phyloP scores from a whole-genome alignment of 805 yeast species.

The Yarrowia sp. region DNA sequence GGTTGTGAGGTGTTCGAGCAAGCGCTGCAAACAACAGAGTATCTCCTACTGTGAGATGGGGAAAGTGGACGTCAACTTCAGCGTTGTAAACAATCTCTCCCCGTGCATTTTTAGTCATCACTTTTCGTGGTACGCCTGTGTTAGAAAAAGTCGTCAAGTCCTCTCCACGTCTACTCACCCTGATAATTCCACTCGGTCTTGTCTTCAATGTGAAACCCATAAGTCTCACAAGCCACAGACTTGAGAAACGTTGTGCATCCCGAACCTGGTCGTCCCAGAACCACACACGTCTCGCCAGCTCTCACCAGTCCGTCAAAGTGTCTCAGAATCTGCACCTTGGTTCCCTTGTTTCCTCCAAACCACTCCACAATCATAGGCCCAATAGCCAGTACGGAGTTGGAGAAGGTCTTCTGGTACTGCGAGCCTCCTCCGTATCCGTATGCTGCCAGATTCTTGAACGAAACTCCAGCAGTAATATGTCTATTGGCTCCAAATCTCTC shows the following conservation, averaged over 20 bases:
- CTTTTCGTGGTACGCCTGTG: conserved; percentile 53
- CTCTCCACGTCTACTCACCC: no score
- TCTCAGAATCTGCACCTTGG: conserved; percentile 53
- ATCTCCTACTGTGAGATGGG: conserved; percentile 70
- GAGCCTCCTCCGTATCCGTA: conserved; percentile 66
- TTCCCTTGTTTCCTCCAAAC: conserved; percentile 46
- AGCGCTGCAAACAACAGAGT: conserved; percentile 68
- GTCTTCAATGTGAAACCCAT: conserved; percentile 61
- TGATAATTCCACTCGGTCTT: conserved; percentile 59
- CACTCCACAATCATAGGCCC: conserved; percentile 46
- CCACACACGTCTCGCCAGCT: conserved; percentile 73
- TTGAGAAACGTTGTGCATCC: conserved; percentile 75
- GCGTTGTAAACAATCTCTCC: conserved; percentile 79
- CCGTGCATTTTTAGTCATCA: conserved; percentile 61
- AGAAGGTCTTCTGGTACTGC: conserved; percentile 67
- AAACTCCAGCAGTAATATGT: conserved; percentile 60
- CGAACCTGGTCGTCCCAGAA: conserved; percentile 77
- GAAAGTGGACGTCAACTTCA: conserved; percentile 71
- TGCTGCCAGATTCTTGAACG: conserved; percentile 64
- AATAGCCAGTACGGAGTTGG: conserved; percentile 57
- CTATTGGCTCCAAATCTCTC: conserved; percentile 45
- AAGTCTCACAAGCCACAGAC: conserved; percentile 53
- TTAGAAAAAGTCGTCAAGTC: background rate
- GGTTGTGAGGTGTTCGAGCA: conserved; percentile 66
- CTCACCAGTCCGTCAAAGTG: conserved; percentile 62